These are phyloP conservation scores for Porogramme epimiltina DNA, from an alignment of 1,284 basidiomycete species.

Conservation along the genomic window DNA sequence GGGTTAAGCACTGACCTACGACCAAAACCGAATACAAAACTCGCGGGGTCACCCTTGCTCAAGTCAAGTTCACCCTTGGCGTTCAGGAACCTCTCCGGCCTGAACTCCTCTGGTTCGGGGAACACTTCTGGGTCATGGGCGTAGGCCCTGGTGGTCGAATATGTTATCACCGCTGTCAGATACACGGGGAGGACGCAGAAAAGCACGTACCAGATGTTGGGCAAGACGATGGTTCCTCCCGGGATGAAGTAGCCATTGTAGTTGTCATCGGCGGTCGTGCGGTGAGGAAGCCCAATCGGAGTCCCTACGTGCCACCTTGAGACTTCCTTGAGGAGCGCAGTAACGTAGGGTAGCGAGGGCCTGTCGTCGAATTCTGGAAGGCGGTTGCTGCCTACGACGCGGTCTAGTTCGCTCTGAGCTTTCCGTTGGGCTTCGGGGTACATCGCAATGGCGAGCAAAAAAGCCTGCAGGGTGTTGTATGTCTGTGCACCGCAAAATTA, in stretches of 20 bases:
- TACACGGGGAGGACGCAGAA: no score
- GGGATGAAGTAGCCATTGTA: conserved; percentile 41
- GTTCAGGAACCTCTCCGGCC: neutral
- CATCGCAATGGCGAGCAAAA: conserved; percentile 36
- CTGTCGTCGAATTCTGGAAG: conserved; percentile 46
- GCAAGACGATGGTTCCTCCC: conserved; percentile 44
- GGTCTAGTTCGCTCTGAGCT: conserved; percentile 33
- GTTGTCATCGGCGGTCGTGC: conserved; percentile 25
- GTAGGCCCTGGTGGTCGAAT: neutral
- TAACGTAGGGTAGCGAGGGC: conserved; percentile 33
- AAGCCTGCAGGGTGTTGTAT: conserved; percentile 14
- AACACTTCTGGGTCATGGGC: neutral
- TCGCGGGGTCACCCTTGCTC: no score
- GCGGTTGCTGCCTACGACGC: conserved; percentile 40
- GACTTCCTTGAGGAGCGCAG: conserved; percentile 37
- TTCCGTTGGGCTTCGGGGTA: conserved; percentile 37
- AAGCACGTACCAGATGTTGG: conserved; percentile 38
- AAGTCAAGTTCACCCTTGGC: no score
- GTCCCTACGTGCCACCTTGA: conserved; percentile 32
- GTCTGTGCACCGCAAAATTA: conserved; percentile 26
- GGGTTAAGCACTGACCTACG: no score
- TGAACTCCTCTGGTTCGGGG: neutral
- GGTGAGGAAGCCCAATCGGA: conserved; percentile 37
- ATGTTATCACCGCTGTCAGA: neutral
- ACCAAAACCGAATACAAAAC: no score